Evolutionary conservation across 345 rosid species (phyloP).

Genomic region (Draba incana): DNA sequence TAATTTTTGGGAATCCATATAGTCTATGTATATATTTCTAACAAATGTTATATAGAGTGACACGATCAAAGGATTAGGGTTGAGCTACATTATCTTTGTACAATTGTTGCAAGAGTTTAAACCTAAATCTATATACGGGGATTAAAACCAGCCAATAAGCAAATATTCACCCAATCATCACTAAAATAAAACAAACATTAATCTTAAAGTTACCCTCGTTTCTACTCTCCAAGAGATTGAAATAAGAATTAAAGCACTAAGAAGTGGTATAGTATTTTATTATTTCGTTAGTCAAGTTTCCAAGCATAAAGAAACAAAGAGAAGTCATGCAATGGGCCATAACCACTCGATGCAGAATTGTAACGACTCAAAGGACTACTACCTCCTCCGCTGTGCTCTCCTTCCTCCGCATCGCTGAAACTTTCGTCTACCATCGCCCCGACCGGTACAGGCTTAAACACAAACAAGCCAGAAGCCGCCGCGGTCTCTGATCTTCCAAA

Average conservation of each 20-base stretch:
- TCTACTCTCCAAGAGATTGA: conserved; percentile 4
- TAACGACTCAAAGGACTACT: conserved; percentile 71
- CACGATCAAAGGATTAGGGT: background rate
- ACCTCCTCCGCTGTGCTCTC: conserved; percentile 59
- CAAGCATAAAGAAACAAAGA: conserved; percentile 87
- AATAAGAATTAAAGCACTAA: conserved; percentile 3
- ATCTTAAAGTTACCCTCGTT: background rate
- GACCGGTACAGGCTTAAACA: conserved; percentile 73
- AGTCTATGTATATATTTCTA: no score
- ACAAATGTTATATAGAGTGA: no score
- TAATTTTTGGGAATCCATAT: no score
- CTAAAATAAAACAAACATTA: background rate
- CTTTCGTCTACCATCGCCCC: conserved; percentile 49
- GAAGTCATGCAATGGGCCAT: conserved; percentile 56
- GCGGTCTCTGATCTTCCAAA: conserved; percentile 57
- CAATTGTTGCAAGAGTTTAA: background rate
- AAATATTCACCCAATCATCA: background rate
- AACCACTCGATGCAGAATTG: conserved; percentile 51
- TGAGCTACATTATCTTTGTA: background rate
- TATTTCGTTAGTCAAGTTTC: conserved; percentile 68
- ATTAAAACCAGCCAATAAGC: background rate
- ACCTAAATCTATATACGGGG: background rate
- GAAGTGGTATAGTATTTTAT: conserved; percentile 13
- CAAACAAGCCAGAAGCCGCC: conserved; percentile 74
- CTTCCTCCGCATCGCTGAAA: conserved; percentile 61